Base-by-base conservation (phyloP, 2,329 filamentous ascomycete species). In the Incumbomyces delicatus region DNA sequence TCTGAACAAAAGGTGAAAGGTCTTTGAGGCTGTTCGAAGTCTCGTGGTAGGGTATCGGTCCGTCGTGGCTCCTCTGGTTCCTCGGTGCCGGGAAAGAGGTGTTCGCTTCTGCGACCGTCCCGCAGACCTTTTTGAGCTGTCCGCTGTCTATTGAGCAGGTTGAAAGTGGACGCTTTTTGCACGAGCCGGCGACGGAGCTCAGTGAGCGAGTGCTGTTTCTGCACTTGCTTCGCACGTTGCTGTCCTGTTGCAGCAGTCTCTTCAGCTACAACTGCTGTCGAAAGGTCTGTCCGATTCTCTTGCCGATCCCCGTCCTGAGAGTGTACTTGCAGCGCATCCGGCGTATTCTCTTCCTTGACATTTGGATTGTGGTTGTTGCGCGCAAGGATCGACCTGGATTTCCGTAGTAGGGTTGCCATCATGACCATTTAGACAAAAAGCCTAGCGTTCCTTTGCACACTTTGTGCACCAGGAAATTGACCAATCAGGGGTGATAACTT, bases 81-180 rank as follows among this genome's bases (percentile, higher is more conserved):
- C 32, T 44, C 34, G 33, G 20, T 14, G 33, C 41, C 41, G 8
- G 20, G 42, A 30, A 45, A 45, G 13, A 45, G 18, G 20, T 38
- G 17, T 11, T 37, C 42, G 18, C 10, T 17, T 35, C 42, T 30
- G 42, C 42, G 18, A 18, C 30, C 7, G 3, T 20, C 20, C 4
- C 35, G n/a, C 14, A 27, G 14, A 32, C 35, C 31, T 36, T 27
- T 44, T 30, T 44, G 41, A 16, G 22, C 22, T 8, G 16, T 20
- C 14, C 49, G 45, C 36, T 47, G 38, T 44, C 45, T 51, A 12
- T 40, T 36, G 13, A 48, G 47, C 29, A 56, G 48, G 46, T 50
- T 54, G 39, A 56, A 50, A 14, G 50, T 51, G n/a, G 53, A 53
- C 14, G 52, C 52, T 38, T 55, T 53, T 31, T 52, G 44, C n/a